phyloP scores from a whole-genome alignment of 1,284 basidiomycete species.

The Trametes sp. region DNA sequence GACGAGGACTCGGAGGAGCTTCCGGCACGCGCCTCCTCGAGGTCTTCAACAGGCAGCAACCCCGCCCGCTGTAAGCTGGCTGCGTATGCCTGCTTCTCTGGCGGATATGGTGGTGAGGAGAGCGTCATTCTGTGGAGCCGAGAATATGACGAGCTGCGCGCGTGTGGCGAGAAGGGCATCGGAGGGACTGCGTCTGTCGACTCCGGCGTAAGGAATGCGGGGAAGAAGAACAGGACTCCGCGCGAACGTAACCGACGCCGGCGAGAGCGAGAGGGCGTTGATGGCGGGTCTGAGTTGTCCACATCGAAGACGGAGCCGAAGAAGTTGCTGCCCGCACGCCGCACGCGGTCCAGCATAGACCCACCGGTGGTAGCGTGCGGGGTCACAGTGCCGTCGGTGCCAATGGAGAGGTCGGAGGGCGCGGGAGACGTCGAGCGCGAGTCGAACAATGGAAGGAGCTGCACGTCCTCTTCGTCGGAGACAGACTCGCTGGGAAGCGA shows the following conservation, averaged over 20 bases:
- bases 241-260: conserved; percentile 58
- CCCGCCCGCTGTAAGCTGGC: conserved; percentile 38
- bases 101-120: conserved; percentile 36
- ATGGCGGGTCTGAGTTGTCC: conserved; percentile 41
- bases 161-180: conserved; percentile 36
- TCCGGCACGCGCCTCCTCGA: conserved; percentile 18
- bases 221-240: conserved; percentile 81
- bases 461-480: conserved; percentile 60
- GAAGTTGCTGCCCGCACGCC: conserved; percentile 63
- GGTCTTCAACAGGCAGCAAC: conserved; percentile 21
- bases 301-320: conserved; percentile 52
- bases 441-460: conserved; percentile 69
- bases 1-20: conserved; percentile 30
- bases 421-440: conserved; percentile 61
- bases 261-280: conserved; percentile 51
- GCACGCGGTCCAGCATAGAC: conserved; percentile 52
- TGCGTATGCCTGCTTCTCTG: conserved; percentile 47
- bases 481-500: conserved; percentile 45
- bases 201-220: conserved; percentile 73
- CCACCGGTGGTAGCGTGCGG: conserved; percentile 26
- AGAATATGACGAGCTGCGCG: conserved; percentile 38
- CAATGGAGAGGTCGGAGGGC: conserved; percentile 52
- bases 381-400: conserved; percentile 44
- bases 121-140: conserved; percentile 26
- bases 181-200: conserved; percentile 53